Conservation (phyloP, 2,329 filamentous ascomycete genomes). For the Daldinia sp. region DNA sequence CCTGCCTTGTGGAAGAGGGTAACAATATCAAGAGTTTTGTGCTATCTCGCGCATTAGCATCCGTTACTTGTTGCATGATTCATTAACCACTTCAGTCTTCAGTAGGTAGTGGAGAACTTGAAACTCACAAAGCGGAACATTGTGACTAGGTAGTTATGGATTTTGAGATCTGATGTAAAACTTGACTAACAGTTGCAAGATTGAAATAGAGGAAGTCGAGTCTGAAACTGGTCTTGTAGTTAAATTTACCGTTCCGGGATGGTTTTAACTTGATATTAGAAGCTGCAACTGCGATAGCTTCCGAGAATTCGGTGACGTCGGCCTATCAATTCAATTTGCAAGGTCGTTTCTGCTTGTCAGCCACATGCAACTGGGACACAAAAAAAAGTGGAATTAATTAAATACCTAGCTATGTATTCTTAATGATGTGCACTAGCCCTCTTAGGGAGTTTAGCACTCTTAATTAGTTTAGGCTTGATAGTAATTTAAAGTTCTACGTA, state of each 20-base stretch:
- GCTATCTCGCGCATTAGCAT: slow-evolving; percentile 59
- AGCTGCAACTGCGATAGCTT: slow-evolving; percentile 22
- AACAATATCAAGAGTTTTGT: slow-evolving; percentile 87
- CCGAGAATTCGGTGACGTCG: slow-evolving; percentile 35
- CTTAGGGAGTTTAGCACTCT: not conserved
- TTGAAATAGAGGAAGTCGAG: slow-evolving; percentile 10
- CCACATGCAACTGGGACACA: slow-evolving; percentile 1
- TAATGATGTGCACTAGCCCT: not conserved
- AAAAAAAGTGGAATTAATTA: not conserved
- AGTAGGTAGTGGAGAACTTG: not conserved
- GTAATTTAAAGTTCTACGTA: not conserved
- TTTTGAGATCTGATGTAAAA: not conserved
- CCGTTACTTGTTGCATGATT: not conserved
- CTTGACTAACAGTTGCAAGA: not conserved
- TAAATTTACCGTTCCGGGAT: slow-evolving; percentile 42
- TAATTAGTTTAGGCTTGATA: too few relatives aligned
- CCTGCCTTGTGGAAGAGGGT: slow-evolving; percentile 94
- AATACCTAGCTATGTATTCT: too few relatives aligned
- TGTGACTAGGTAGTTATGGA: slow-evolving; percentile 44
- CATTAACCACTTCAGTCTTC: too few relatives aligned
- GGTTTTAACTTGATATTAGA: slow-evolving; percentile 34
- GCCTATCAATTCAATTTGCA: slow-evolving; percentile 22
- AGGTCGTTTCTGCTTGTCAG: not conserved
- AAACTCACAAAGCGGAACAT: slow-evolving; percentile 63
- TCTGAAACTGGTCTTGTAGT: slow-evolving; percentile 21